These are phyloP conservation scores for Magnaporthiopsis incrustans DNA, from an alignment of 2,329 filamentous ascomycete species.

Conservation along the genomic window DNA sequence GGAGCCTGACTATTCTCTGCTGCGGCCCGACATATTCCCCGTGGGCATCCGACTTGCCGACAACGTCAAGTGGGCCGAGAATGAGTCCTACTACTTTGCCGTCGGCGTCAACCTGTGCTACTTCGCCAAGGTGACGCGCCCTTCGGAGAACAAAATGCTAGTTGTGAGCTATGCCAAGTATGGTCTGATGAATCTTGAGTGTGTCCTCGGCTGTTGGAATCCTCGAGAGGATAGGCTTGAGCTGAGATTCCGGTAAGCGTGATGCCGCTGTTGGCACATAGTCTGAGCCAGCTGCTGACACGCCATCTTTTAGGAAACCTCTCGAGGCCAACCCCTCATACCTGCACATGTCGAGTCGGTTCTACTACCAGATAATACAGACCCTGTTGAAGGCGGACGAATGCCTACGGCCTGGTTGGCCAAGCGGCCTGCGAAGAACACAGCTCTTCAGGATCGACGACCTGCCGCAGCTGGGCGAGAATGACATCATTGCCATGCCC, in stretches of 20 bases:
- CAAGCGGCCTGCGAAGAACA: constrained; percentile 27
- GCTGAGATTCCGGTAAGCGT: constrained; percentile 42
- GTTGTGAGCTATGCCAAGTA: constrained; percentile 40
- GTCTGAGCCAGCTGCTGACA: not conserved
- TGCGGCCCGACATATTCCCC: constrained; percentile 39
- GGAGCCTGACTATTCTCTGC: constrained; percentile 29
- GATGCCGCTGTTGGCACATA: not conserved
- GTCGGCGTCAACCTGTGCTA: constrained; percentile 46
- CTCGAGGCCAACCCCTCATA: constrained; percentile 17
- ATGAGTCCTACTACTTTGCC: constrained; percentile 41
- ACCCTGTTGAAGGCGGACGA: constrained; percentile 46
- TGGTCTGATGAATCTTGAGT: constrained; percentile 44
- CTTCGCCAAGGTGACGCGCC: constrained; percentile 40
- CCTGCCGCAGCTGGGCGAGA: constrained; percentile 24
- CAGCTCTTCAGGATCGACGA: constrained; percentile 45
- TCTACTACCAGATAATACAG: constrained; percentile 46
- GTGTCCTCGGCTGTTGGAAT: constrained; percentile 41
- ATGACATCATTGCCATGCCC: not conserved
- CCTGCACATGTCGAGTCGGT: constrained; percentile 43
- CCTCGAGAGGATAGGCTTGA: constrained; percentile 48
- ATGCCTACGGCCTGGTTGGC: constrained; percentile 50
- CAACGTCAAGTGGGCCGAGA: constrained; percentile 30
- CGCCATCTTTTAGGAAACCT: constrained; percentile 18
- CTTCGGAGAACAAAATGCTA: constrained; percentile 24
- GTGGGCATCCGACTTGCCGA: constrained; percentile 35